Conservation (phyloP, 176 grass and related monocot species). For the Neostapfia colusana region DNA sequence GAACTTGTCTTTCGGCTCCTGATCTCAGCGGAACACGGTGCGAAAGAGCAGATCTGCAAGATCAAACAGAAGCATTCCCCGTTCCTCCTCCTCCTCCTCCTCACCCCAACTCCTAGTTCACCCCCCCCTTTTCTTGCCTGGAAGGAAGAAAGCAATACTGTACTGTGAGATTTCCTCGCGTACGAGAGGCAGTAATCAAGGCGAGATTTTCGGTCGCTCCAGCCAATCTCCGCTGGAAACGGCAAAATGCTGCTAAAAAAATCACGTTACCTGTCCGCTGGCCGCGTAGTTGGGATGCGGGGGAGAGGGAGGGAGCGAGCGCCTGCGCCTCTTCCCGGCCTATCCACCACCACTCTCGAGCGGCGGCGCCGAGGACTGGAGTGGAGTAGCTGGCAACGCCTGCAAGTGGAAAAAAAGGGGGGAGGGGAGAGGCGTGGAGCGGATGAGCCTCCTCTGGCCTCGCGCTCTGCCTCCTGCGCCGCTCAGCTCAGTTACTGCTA, state of each 20-base stretch:
- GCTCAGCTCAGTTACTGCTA: not conserved
- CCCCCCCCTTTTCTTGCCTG: not conserved
- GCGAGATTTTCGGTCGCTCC: not conserved
- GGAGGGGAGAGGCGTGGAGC: not conserved
- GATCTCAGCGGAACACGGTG: not conserved
- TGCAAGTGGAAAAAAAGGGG: constrained; percentile 27
- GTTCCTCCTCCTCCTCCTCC: not conserved
- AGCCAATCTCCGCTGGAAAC: not conserved
- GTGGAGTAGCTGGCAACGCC: constrained; percentile 27
- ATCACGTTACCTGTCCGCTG: not conserved
- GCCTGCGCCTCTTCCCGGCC: too few species aligned
- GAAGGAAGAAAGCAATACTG: not conserved
- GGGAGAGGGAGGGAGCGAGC: not conserved
- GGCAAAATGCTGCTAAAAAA: constrained; percentile 18
- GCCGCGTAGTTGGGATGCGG: not conserved
- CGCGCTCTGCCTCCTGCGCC: not conserved
- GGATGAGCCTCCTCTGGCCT: constrained; percentile 4
- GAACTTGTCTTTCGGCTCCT: not conserved
- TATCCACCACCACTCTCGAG: constrained; percentile 4
- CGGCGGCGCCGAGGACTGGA: constrained; percentile 7
- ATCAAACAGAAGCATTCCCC: not conserved
- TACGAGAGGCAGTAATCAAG: not conserved
- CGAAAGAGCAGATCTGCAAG: constrained; percentile 41
- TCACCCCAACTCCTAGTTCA: too few species aligned
- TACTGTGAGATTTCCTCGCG: not conserved